Percentiles rank a stretch among this genome's conserved stretches.
Conservation (phyloP, 2,329 filamentous ascomycete species). For the Kalmusia sp. region DNA sequence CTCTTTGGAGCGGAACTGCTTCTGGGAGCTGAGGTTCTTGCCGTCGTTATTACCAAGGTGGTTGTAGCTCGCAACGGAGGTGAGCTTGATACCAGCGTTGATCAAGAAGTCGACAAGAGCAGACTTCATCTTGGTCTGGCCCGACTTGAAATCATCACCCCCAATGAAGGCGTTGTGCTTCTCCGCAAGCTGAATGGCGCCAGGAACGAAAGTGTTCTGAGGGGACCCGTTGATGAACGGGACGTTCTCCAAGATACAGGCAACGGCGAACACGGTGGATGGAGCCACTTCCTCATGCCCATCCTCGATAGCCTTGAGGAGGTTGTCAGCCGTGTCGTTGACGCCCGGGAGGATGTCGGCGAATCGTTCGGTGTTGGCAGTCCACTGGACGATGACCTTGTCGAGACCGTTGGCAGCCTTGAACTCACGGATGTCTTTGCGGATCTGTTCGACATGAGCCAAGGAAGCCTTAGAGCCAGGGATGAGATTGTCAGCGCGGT, state of each 20-base stretch:
- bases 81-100: conserved; percentile 98
- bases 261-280: conserved; percentile 94
- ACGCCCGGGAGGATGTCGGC: conserved; percentile 86
- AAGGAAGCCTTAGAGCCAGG: conserved; percentile 82
- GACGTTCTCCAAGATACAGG: conserved; percentile 84
- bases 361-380: conserved; percentile 97
- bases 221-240: conserved; percentile 99
- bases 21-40: conserved; percentile 96
- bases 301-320: conserved; percentile 83
- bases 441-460: conserved; percentile 91
- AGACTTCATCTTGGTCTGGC: conserved; percentile 99
- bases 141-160: conserved; percentile 99
- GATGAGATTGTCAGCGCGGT: conserved; percentile 90
- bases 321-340: conserved; percentile 96
- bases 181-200: conserved; percentile 87
- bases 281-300: conserved; percentile 93
- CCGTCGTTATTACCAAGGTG: conserved; percentile 99
- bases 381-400: conserved; percentile 98
- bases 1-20: conserved; percentile 99
- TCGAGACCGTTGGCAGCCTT: conserved; percentile 84
- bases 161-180: conserved; percentile 89
- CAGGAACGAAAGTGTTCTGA: conserved; percentile 98
- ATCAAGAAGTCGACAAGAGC: conserved; percentile 98
- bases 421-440: conserved; percentile 93
- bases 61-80: conserved; percentile 98